These are phyloP conservation scores for Cryphonectria japonica DNA, from an alignment of 2,329 filamentous ascomycete species.

Conservation along the genomic window DNA sequence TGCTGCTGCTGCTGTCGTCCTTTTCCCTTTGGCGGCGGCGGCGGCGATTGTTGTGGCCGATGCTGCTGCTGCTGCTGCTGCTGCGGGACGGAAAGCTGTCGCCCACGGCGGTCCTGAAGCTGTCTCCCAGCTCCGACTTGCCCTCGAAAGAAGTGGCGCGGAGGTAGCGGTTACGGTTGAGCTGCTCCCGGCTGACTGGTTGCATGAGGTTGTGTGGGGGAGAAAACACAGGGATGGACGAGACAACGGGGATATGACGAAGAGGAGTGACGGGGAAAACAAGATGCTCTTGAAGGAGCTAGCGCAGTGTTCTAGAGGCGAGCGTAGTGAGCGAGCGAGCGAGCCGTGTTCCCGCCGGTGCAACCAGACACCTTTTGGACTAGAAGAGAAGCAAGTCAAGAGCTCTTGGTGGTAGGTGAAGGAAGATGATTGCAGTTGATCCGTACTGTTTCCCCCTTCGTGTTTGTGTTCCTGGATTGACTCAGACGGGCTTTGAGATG, in stretches of 20 bases:
- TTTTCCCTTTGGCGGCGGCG: not conserved
- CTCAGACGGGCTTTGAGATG: not conserved
- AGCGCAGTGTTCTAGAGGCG: not conserved
- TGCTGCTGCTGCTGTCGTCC: not conserved
- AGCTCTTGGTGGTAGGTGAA: not conserved
- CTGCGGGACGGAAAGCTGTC: not conserved
- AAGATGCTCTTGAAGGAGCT: not conserved
- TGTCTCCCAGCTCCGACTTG: slow-evolving; percentile 14
- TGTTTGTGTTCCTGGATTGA: not conserved
- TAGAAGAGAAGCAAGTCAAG: not conserved
- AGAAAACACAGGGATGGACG: not conserved
- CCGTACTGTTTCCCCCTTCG: not conserved
- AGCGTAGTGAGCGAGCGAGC: no score
- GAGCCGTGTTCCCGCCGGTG: not conserved
- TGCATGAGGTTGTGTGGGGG: not conserved
- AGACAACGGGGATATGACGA: not conserved
- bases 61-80: slow-evolving; percentile 10
- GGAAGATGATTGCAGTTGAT: not conserved
- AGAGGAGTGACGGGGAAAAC: not conserved
- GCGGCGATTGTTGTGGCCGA: not conserved
- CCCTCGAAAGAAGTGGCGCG: slow-evolving; percentile 16
- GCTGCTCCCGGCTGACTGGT: slow-evolving; percentile 12
- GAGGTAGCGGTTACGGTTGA: slow-evolving; percentile 16
- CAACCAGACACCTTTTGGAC: not conserved
- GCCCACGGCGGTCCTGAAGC: slow-evolving; percentile 13